Evolutionary conservation across 305 asterid species (phyloP).

Genomic region (Petunia hybrid): DNA sequence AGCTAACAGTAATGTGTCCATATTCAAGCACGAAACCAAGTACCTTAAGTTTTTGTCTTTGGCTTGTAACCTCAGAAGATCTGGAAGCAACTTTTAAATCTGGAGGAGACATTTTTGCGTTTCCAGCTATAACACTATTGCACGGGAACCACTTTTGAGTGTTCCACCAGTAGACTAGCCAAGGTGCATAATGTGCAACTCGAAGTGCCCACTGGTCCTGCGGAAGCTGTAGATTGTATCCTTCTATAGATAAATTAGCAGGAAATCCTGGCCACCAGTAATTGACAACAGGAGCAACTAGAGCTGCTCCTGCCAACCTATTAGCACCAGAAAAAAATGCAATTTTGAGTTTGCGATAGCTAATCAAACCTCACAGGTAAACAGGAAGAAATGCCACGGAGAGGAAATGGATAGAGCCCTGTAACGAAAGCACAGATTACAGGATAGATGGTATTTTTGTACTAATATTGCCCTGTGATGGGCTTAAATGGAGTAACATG

Average conservation of each 20-base stretch:
- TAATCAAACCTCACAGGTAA: neutral
- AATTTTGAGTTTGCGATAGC: constrained; percentile 20
- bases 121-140: constrained; percentile 56
- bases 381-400: too few relatives aligned
- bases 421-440: constrained; percentile 23
- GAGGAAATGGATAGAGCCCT: neutral
- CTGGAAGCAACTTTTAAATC: constrained; percentile 53
- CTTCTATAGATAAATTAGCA: constrained; percentile 53
- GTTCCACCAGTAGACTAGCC: constrained; percentile 81
- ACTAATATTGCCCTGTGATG: too few relatives aligned
- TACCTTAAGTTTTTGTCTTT: constrained; percentile 17
- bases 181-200: constrained; percentile 66
- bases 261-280: constrained; percentile 80
- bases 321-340: constrained; percentile 4
- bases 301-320: constrained; percentile 68
- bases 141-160: constrained; percentile 71
- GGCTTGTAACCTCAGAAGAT: neutral
- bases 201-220: constrained; percentile 74
- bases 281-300: constrained; percentile 64
- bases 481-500: too few relatives aligned
- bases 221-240: constrained; percentile 48
- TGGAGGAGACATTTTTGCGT: constrained; percentile 50
- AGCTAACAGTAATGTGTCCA: neutral
- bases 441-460: neutral
- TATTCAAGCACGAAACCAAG: constrained; percentile 6